Percentiles rank a stretch among this genome's conserved stretches.
Conservation (phyloP, 345 rosid genomes). For the Jatropha curcas region DNA sequence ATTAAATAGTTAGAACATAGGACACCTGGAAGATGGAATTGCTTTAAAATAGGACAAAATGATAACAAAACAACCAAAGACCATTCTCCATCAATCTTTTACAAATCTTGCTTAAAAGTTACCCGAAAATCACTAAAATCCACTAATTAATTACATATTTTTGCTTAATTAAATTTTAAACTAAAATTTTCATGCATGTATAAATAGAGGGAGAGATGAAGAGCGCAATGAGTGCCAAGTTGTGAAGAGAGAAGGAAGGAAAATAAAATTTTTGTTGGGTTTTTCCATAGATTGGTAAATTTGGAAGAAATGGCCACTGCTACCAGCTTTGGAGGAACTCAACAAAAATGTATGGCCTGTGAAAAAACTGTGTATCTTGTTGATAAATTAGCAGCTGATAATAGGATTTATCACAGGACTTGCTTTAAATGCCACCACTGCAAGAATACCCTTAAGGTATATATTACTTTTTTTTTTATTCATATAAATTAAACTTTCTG, state of each 20-base stretch:
- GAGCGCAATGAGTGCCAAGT: not conserved
- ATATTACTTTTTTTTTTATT: not conserved
- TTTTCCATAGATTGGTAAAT: not conserved
- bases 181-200: not conserved
- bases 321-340: slow-evolving; percentile 41
- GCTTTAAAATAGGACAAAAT: slow-evolving; percentile 39
- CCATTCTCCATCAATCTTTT: slow-evolving; percentile 21
- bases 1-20: too few species aligned
- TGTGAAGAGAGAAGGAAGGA: not conserved
- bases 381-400: slow-evolving; percentile 53
- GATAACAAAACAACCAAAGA: slow-evolving; percentile 14
- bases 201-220: not conserved
- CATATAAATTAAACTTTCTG: not conserved
- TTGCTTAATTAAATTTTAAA: not conserved
- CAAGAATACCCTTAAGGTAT: slow-evolving; percentile 59
- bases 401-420: slow-evolving; percentile 52
- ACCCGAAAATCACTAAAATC: slow-evolving; percentile 32
- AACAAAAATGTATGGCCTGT: slow-evolving; percentile 62
- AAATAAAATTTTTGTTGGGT: too few species aligned
- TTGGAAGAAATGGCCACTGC: not conserved
- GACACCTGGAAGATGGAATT: slow-evolving; percentile 16
- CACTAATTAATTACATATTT: not conserved
- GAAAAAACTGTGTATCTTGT: slow-evolving; percentile 63
- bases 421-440: slow-evolving; percentile 76
- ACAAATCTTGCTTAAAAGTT: slow-evolving; percentile 21